Conservation (phyloP, 2,329 filamentous ascomycete genomes). For the Clonostachys sp. region DNA sequence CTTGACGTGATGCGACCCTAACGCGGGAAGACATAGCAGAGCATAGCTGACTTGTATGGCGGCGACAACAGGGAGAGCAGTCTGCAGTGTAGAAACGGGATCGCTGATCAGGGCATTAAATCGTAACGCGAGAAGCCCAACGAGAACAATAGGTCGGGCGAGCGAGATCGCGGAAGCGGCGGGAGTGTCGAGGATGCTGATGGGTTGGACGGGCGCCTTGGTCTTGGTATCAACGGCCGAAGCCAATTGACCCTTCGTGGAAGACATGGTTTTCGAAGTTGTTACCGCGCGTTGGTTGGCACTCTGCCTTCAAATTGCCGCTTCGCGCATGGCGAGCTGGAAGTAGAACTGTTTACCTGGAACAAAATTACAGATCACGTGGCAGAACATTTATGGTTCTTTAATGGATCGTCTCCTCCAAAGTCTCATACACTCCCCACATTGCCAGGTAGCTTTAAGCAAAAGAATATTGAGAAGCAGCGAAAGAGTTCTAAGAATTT, state of each 20-base stretch:
- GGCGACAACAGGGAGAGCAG: constrained; percentile 57
- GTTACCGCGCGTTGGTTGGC: too few species aligned
- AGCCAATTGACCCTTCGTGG: constrained; percentile 17
- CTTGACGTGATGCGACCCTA: constrained; percentile 37
- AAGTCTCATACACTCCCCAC: too few species aligned
- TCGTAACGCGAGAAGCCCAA: constrained; percentile 56
- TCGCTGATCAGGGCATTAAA: constrained; percentile 67
- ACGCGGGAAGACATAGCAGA: constrained; percentile 58
- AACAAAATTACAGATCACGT: too few species aligned
- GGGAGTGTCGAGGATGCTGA: constrained; percentile 28
- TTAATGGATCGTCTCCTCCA: too few species aligned
- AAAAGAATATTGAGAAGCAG: too few species aligned
- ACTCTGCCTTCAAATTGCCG: too few species aligned
- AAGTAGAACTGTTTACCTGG: too few species aligned
- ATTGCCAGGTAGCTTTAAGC: too few species aligned
- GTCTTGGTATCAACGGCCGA: constrained; percentile 18
- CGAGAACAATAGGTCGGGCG: constrained; percentile 63
- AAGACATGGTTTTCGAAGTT: too few species aligned
- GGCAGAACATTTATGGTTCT: too few species aligned
- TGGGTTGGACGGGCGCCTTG: constrained; percentile 22
- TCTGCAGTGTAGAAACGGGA: constrained; percentile 60
- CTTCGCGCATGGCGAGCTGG: too few species aligned
- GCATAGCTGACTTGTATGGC: constrained; percentile 61
- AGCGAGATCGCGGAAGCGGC: constrained; percentile 51
- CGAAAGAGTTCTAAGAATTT: too few species aligned